Evolutionary conservation across 2,329 filamentous ascomycete genomes (phyloP).

Genomic region (Cercospora zeae-maydis): DNA sequence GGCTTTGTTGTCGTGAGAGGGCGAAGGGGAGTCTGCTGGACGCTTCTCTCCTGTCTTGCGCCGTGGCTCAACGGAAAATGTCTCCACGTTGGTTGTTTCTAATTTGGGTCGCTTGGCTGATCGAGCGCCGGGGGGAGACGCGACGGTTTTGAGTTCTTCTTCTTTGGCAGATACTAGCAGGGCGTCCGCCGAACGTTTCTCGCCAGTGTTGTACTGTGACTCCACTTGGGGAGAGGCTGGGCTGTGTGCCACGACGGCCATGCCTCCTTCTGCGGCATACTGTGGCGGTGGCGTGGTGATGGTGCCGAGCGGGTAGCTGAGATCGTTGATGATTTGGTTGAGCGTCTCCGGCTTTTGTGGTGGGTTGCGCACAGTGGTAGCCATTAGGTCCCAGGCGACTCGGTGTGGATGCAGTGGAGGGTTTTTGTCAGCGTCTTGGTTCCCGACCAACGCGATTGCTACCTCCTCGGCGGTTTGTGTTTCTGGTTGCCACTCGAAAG

Average conservation of each 20-base stretch:
- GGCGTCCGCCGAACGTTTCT: conserved; percentile 3
- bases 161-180: background rate
- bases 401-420: background rate
- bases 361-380: background rate
- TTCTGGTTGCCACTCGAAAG: conserved; percentile 11
- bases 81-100: background rate
- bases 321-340: background rate
- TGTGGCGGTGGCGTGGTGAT: background rate
- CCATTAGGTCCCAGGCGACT: background rate
- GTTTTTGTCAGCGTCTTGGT: background rate
- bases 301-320: conserved; percentile 7
- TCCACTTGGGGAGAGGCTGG: conserved; percentile 12
- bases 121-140: background rate
- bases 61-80: background rate
- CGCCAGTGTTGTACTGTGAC: background rate
- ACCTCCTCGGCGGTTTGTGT: conserved; percentile 7
- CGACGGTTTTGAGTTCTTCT: conserved; percentile 1
- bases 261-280: background rate
- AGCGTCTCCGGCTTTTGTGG: background rate
- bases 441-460: conserved; percentile 3
- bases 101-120: background rate
- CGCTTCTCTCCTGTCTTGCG: background rate
- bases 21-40: background rate
- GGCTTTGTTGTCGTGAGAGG: background rate
- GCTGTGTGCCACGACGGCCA: conserved; percentile 6